Conservation (phyloP, 208 protist genomes). For the Leishmania mexicana region DNA sequence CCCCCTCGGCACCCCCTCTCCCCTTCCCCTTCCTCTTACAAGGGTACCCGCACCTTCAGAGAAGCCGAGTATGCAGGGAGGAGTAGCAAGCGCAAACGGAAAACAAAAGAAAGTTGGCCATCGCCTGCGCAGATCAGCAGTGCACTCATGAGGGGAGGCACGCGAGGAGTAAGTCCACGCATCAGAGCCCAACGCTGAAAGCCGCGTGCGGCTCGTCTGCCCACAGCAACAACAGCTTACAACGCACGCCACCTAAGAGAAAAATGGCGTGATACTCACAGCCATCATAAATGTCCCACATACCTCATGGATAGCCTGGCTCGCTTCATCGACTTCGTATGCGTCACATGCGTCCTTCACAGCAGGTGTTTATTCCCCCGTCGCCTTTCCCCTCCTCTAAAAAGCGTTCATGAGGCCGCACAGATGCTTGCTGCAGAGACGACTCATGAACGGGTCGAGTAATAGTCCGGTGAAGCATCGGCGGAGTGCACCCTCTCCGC, state of each 20-base stretch:
- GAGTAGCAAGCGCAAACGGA: not conserved
- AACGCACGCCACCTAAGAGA: not conserved
- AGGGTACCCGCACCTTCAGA: not conserved
- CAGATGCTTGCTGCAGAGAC: not conserved
- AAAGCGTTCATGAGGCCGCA: not conserved
- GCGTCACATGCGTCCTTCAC: not conserved
- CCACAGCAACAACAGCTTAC: not conserved
- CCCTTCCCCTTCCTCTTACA: too few species aligned
- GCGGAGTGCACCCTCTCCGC: constrained; percentile 1
- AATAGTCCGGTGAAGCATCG: constrained; percentile 14
- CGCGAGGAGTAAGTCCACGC: not conserved
- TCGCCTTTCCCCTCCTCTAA: not conserved
- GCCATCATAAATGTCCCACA: not conserved
- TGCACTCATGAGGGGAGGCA: not conserved
- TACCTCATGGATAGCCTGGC: not conserved
- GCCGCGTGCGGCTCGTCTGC: not conserved
- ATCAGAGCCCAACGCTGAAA: not conserved
- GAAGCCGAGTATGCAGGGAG: not conserved
- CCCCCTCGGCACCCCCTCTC: not conserved
- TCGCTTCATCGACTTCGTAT: not conserved
- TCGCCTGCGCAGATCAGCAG: not conserved
- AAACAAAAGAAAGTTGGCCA: not conserved
- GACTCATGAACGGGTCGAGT: not conserved
- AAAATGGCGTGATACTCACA: not conserved
- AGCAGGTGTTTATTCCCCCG: not conserved